Conservation (phyloP, 1,139 yeast species). For the Yarrowia galli region DNA sequence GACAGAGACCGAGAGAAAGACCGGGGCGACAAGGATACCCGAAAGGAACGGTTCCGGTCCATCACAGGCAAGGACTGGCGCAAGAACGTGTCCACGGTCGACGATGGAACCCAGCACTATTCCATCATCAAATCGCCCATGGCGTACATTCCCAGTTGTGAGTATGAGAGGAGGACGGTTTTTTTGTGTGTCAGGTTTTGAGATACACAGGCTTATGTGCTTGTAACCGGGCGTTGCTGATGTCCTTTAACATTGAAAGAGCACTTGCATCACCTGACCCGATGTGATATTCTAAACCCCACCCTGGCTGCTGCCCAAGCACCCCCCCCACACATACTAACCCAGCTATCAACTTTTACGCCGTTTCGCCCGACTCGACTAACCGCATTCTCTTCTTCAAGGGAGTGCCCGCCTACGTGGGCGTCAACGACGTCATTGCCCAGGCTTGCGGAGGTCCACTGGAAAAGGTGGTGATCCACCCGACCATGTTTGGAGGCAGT, state of each 20-base stretch:
- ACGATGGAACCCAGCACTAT: constrained; percentile 18
- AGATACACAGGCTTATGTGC: too few relatives aligned
- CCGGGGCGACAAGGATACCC: constrained; percentile 7
- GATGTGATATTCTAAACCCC: too few relatives aligned
- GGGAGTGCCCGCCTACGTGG: constrained; percentile 38
- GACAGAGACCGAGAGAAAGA: constrained; percentile 16
- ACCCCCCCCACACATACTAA: neutral
- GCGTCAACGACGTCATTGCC: constrained; percentile 41
- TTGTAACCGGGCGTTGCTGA: too few relatives aligned
- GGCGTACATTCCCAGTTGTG: constrained; percentile 34
- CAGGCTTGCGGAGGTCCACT: constrained; percentile 46
- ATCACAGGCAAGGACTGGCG: constrained; percentile 30
- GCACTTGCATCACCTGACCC: too few relatives aligned
- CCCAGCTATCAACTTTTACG: constrained; percentile 29
- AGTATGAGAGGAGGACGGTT: neutral
- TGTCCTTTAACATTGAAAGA: too few relatives aligned
- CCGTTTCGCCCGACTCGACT: constrained; percentile 30
- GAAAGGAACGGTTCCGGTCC: constrained; percentile 24
- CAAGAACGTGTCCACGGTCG: constrained; percentile 8
- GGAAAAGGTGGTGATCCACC: constrained; percentile 40
- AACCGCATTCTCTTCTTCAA: constrained; percentile 33
- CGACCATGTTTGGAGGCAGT: constrained; percentile 33
- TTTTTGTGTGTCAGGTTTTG: too few relatives aligned
- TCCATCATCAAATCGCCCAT: constrained; percentile 20
- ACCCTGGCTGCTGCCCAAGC: too few relatives aligned